phyloP scores from a whole-genome alignment of 2,329 filamentous ascomycete genomes.

The Aspergillus calidoustus region DNA sequence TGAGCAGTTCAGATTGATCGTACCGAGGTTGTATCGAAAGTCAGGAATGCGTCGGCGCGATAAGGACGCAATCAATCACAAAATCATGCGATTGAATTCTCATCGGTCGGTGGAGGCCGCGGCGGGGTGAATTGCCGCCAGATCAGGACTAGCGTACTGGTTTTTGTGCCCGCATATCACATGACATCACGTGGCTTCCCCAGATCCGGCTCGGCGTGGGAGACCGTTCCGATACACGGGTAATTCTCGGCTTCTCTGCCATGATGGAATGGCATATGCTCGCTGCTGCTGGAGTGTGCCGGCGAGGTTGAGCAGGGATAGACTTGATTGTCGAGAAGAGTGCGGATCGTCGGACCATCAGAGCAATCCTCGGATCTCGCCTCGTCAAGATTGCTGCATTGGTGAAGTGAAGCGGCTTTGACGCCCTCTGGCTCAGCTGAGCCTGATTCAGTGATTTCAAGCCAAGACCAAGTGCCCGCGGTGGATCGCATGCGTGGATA shows the following conservation, averaged over 20 bases:
- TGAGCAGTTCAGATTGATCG: no score
- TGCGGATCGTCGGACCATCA: background rate
- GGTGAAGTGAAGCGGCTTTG: background rate
- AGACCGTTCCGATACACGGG: constrained; percentile 14
- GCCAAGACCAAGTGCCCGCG: background rate
- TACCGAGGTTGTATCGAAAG: no score
- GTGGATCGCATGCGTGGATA: background rate
- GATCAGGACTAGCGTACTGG: constrained; percentile 5
- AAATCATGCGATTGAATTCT: constrained; percentile 13
- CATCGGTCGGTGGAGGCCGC: constrained; percentile 5
- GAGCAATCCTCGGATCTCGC: background rate
- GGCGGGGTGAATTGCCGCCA: constrained; percentile 10
- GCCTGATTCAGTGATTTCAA: background rate
- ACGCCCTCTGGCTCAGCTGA: background rate
- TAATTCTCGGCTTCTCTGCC: background rate
- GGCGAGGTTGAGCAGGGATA: background rate
- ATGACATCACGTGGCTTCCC: constrained; percentile 19
- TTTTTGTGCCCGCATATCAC: constrained; percentile 5
- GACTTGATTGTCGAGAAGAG: background rate
- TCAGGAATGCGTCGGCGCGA: no score
- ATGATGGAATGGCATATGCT: background rate
- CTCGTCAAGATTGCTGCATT: background rate
- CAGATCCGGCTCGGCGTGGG: constrained; percentile 6
- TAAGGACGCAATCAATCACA: background rate
- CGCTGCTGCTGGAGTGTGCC: background rate